phyloP scores from a whole-genome alignment of 2,329 filamentous ascomycete species.

The Talaromyces sp. region DNA sequence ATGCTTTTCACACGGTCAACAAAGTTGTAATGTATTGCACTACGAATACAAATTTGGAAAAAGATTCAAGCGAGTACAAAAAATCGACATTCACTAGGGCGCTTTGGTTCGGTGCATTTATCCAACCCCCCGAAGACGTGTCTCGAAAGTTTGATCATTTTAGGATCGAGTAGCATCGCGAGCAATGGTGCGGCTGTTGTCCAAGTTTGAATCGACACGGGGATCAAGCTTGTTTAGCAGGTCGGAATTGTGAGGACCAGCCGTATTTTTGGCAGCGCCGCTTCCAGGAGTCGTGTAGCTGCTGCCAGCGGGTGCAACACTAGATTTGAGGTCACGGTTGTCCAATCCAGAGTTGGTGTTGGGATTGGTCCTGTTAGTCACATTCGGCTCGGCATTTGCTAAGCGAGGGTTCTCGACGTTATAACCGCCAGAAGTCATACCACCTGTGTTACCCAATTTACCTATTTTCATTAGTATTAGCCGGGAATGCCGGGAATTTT shows the following conservation, averaged over 20 bases:
- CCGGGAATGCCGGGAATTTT: not conserved
- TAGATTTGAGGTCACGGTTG: conserved; percentile 12
- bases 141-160: not conserved
- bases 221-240: conserved; percentile 48
- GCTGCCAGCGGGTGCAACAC: conserved; percentile 6
- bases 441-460: conserved; percentile 15
- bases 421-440: not conserved
- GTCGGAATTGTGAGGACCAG: conserved; percentile 42
- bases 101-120: too few species aligned
- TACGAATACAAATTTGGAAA: not conserved
- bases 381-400: conserved; percentile 23
- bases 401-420: not conserved
- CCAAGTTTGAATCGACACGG: conserved; percentile 50
- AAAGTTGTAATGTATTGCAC: not conserved
- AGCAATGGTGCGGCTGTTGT: conserved; percentile 13
- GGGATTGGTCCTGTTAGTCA: conserved; percentile 28
- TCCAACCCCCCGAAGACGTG: too few species aligned
- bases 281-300: conserved; percentile 13
- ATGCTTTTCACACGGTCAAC: not conserved
- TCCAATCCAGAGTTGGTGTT: conserved; percentile 37
- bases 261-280: conserved; percentile 10
- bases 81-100: too few species aligned
- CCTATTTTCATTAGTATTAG: conserved; percentile 13
- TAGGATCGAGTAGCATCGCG: conserved; percentile 7
- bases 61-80: too few species aligned